A percentile compares a stretch with the other conserved stretches of the same genome.
Evolutionary conservation across 2,329 filamentous ascomycete species (phyloP).

Genomic region (Botryotinia convoluta): DNA sequence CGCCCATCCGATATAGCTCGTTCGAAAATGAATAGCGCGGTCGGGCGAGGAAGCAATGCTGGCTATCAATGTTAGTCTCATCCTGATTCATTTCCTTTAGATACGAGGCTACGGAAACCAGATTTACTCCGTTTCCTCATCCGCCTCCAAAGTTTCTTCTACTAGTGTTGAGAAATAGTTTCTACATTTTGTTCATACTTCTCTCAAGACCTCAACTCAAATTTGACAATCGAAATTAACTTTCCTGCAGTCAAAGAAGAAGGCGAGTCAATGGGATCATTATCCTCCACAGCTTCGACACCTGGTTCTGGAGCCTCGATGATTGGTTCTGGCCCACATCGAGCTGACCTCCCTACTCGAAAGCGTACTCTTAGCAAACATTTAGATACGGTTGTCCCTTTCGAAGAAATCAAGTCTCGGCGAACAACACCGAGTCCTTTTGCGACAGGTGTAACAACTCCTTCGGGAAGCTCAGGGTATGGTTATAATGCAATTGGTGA

Average conservation of each 20-base stretch:
- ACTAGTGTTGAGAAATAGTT: not conserved
- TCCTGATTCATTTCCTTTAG: not conserved
- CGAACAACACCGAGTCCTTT: slow-evolving; percentile 36
- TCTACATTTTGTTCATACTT: not conserved
- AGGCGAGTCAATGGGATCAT: slow-evolving; percentile 1
- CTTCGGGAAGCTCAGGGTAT: slow-evolving; percentile 35
- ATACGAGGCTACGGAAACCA: not conserved
- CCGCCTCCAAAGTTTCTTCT: not conserved
- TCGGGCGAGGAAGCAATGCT: not conserved
- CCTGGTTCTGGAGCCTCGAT: slow-evolving; percentile 28
- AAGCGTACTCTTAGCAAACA: slow-evolving; percentile 36
- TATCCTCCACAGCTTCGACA: slow-evolving; percentile 30
- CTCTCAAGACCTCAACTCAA: not conserved
- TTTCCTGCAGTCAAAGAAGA: slow-evolving; percentile 12
- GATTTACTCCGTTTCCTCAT: not conserved
- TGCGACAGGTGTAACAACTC: slow-evolving; percentile 27
- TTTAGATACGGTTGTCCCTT: slow-evolving; percentile 27
- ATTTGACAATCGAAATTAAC: not conserved
- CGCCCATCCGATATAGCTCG: not conserved
- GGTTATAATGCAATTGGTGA: slow-evolving; percentile 28
- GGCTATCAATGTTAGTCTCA: slow-evolving; percentile 12
- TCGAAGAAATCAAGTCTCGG: slow-evolving; percentile 33
- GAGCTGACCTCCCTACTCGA: slow-evolving; percentile 30
- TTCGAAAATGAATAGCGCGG: slow-evolving; percentile 1
- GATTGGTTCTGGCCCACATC: slow-evolving; percentile 23